Evolutionary conservation across 169 alveolate species (phyloP).

Genomic region (Sarcocystis neurona): DNA sequence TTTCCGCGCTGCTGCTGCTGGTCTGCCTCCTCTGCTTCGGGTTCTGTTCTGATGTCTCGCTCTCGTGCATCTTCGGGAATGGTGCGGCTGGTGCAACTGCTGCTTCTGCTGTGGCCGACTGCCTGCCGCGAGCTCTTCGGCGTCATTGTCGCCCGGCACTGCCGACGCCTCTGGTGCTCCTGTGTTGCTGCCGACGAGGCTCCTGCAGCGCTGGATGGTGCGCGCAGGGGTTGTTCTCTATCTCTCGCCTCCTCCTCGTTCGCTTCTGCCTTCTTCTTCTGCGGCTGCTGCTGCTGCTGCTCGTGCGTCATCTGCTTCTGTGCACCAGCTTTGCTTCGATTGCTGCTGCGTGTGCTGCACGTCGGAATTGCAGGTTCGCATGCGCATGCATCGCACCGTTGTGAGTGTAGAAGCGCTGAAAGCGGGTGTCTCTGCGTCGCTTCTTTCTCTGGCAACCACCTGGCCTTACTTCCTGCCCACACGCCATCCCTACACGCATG

Average conservation of each 20-base stretch:
- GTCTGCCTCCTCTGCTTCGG: too few species aligned
- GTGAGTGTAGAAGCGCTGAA: constrained; percentile 28
- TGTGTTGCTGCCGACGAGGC: background rate
- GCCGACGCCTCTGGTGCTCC: too few species aligned
- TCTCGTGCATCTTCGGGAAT: too few species aligned
- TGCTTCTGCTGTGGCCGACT: too few species aligned
- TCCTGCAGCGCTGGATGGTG: background rate
- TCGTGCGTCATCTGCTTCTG: background rate
- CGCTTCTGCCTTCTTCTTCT: background rate
- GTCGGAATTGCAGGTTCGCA: constrained; percentile 17
- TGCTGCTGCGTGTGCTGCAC: too few species aligned
- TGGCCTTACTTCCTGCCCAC: constrained; percentile 52
- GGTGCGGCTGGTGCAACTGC: too few species aligned
- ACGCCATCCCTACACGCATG: constrained; percentile 42
- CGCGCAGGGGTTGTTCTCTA: background rate
- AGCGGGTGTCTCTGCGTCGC: constrained; percentile 51
- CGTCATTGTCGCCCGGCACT: background rate
- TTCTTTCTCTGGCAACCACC: constrained; percentile 56
- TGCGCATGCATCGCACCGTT: constrained; percentile 1
- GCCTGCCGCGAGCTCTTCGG: background rate
- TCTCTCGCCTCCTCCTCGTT: background rate
- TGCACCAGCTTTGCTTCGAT: too few species aligned
- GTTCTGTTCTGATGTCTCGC: too few species aligned
- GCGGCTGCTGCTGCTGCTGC: background rate
- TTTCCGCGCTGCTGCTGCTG: too few species aligned